phyloP scores from a whole-genome alignment of 148 eudicot genomes.

The Tetragonia tetragonoides region DNA sequence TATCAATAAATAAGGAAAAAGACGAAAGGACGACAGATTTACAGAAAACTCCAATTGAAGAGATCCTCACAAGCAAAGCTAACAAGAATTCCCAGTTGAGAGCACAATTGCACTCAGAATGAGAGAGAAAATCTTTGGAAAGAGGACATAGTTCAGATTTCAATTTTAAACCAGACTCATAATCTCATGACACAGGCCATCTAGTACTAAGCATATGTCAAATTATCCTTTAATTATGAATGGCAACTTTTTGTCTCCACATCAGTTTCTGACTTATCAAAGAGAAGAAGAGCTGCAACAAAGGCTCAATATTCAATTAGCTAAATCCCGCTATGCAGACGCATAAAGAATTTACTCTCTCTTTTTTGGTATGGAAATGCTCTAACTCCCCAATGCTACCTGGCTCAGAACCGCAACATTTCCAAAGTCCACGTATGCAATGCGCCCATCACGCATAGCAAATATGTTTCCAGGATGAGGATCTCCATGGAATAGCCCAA shows the following conservation, averaged over 20 bases:
- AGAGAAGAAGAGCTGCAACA: background rate
- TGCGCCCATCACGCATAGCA: constrained; percentile 99
- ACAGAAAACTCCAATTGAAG: background rate
- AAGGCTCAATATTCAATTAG: no score
- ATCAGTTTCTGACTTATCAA: background rate
- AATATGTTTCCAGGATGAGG: constrained; percentile 99
- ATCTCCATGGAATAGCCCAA: constrained; percentile 96
- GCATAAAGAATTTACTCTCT: no score
- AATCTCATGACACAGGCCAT: background rate
- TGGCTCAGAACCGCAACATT: constrained; percentile 98
- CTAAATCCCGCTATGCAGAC: no score
- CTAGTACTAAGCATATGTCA: background rate
- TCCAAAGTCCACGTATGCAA: constrained; percentile 97
- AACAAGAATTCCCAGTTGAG: background rate
- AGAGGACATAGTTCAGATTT: background rate
- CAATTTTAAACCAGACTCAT: background rate
- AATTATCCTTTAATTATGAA: background rate
- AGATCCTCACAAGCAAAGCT: background rate
- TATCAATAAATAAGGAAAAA: background rate
- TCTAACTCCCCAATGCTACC: constrained; percentile 36
- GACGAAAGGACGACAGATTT: background rate
- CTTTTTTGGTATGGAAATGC: background rate
- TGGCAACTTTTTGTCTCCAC: background rate
- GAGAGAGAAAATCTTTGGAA: background rate
- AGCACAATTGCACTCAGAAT: background rate